Base-by-base conservation (phyloP, 129 eudicot genomes). In the Artemisia argyi region DNA sequence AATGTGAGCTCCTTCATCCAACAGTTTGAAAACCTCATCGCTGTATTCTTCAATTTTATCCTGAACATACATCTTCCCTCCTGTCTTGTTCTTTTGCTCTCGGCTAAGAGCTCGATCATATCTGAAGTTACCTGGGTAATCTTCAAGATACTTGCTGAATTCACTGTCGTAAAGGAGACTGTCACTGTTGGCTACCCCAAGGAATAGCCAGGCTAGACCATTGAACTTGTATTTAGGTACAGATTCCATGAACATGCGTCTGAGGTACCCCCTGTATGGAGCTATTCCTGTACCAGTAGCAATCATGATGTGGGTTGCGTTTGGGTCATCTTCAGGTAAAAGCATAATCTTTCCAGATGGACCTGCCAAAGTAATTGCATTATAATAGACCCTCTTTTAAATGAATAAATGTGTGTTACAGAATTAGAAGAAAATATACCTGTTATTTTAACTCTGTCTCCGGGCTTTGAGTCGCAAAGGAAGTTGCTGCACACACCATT, bases 281-380 rank as follows among this genome's bases (percentile, higher is more conserved):
- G 99, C 99, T 46, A 95, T 91, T 8, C 99, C 99, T 0, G 99
- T 95, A 14, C 99, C 99, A 0, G 99, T 95, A 52, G 86, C 97
- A 24, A 95, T 95, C 99, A 95, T 95, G n/a, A 95, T 95, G 88
- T 95, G 99, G 80, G 97, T 95, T 2, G 91, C 97, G 11, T 73
- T 91, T 10, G 91, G 89, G 80, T 95, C 73, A 3, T 94, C 89
- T 86, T 90, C 99, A 0, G 99, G 99, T 54, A 95, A 84, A 69
- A 95, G 99, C 97, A 95, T 90, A 19, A 91, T 89, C 82, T 95
- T 95, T 30, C 99, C 99, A 44, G 97, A 81, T n/a, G 99, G 99
- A 28, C 99, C 97, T 95, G 84, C 60, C 44, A 81, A 72, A 32
- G 20, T 61, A 61, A 14, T 30, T 28, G 66, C n/a, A 13, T 28